Evolutionary conservation across 2,329 filamentous ascomycete genomes (phyloP).

Genomic region (Exophiala sp.): DNA sequence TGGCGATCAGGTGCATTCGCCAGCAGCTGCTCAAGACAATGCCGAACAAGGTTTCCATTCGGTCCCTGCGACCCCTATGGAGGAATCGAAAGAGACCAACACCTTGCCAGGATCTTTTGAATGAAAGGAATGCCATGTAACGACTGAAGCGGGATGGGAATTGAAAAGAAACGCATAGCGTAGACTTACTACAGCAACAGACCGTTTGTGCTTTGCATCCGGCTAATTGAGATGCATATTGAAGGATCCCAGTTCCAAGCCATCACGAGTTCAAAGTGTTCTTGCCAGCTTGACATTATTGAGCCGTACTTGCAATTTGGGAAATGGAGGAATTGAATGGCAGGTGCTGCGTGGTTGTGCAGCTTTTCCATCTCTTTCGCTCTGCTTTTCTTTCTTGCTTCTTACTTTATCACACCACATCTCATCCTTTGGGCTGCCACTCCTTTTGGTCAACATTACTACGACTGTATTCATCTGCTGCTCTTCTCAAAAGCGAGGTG

Average conservation of each 20-base stretch:
- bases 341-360: not conserved
- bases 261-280: not conserved
- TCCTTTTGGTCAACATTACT: conserved; percentile 3
- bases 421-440: not conserved
- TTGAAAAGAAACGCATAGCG: not conserved
- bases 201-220: too few relatives aligned
- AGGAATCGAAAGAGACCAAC: conserved; percentile 18
- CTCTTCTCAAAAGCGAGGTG: not conserved
- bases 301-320: not conserved
- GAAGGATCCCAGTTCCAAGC: too few relatives aligned
- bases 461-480: not conserved
- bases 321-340: not conserved
- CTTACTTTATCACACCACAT: conserved; percentile 1
- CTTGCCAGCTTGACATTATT: not conserved
- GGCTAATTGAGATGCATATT: too few relatives aligned
- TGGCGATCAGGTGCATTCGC: conserved; percentile 5
- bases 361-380: not conserved
- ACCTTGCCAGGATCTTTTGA: conserved; percentile 18
- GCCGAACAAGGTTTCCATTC: conserved; percentile 23
- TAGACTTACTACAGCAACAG: not conserved
- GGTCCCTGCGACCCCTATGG: conserved; percentile 23
- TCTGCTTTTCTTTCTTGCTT: conserved; percentile 2
- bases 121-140: not conserved
- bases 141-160: not conserved
- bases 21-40: conserved; percentile 12